Percentiles rank a stretch among this genome's conserved stretches.
Conservation (phyloP, 306 rosid species). For the Inga oerstediana region DNA sequence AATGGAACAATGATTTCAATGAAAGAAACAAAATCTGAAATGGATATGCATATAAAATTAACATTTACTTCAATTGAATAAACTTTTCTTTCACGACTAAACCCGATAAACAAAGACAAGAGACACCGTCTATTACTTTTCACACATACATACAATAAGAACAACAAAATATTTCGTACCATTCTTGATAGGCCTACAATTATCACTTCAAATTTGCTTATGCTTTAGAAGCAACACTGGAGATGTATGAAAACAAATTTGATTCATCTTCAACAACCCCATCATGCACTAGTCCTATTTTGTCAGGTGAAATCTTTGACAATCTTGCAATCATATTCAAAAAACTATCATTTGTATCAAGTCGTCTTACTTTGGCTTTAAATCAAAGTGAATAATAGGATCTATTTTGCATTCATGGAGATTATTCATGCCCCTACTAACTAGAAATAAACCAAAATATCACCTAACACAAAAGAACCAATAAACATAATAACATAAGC, state of each 20-base stretch:
- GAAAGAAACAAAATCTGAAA: slow-evolving; percentile 39
- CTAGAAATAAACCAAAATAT: slow-evolving; percentile 40
- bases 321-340: slow-evolving; percentile 33
- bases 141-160: no score
- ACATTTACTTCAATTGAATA: slow-evolving; percentile 29
- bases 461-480: slow-evolving; percentile 13
- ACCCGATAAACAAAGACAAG: no score
- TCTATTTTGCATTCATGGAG: slow-evolving; percentile 99
- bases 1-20: slow-evolving; percentile 50
- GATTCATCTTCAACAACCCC: slow-evolving; percentile 14
- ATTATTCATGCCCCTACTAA: slow-evolving; percentile 96
- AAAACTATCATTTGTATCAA: slow-evolving; percentile 30
- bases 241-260: no score
- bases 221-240: no score
- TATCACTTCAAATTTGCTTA: no score
- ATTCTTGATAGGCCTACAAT: no score
- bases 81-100: no score
- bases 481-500: slow-evolving; percentile 30
- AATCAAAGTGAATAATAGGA: slow-evolving; percentile 91
- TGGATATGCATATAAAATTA: slow-evolving; percentile 38
- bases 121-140: no score
- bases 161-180: no score
- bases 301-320: slow-evolving; percentile 65
- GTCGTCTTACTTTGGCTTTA: slow-evolving; percentile 98
- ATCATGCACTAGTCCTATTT: slow-evolving; percentile 63